These are phyloP conservation scores for Trypanosoma mega DNA, from an alignment of 208 protist species.

Conservation along the genomic window DNA sequence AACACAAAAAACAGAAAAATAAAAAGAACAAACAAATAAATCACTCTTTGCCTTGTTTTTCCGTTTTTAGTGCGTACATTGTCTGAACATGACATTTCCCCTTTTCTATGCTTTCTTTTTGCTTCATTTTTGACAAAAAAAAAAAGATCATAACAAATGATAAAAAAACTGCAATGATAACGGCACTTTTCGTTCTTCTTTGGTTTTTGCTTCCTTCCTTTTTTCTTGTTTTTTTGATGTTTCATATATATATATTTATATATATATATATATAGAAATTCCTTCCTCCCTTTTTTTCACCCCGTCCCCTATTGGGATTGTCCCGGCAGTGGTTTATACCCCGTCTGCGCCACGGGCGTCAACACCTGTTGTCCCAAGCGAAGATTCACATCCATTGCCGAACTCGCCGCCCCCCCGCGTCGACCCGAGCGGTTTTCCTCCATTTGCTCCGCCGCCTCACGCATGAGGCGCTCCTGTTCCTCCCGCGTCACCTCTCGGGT, in stretches of 20 bases:
- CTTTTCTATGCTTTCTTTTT: no score
- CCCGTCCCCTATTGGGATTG: slow-evolving; percentile 11
- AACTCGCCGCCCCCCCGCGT: slow-evolving; percentile 47
- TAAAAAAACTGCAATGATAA: no score
- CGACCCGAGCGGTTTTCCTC: slow-evolving; percentile 72
- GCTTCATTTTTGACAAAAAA: no score
- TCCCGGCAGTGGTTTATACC: slow-evolving; percentile 75
- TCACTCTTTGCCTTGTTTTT: background rate
- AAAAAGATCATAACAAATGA: no score
- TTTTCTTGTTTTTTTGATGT: no score
- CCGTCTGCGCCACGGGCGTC: slow-evolving; percentile 71
- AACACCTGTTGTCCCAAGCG: slow-evolving; percentile 66
- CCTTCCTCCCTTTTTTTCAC: background rate
- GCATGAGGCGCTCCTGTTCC: slow-evolving; percentile 76
- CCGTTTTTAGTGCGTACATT: no score
- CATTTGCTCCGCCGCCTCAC: slow-evolving; percentile 51
- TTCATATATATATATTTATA: no score
- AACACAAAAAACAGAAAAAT: background rate
- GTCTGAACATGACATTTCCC: no score
- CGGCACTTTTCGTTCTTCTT: no score
- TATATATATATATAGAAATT: background rate
- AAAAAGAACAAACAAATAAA: background rate
- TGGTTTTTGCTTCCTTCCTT: background rate
- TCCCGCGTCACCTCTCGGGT: slow-evolving; percentile 82
- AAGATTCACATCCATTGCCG: slow-evolving; percentile 73